Conservation (phyloP, 164 flowering plant species). For the Cinnamomum micranthum region DNA sequence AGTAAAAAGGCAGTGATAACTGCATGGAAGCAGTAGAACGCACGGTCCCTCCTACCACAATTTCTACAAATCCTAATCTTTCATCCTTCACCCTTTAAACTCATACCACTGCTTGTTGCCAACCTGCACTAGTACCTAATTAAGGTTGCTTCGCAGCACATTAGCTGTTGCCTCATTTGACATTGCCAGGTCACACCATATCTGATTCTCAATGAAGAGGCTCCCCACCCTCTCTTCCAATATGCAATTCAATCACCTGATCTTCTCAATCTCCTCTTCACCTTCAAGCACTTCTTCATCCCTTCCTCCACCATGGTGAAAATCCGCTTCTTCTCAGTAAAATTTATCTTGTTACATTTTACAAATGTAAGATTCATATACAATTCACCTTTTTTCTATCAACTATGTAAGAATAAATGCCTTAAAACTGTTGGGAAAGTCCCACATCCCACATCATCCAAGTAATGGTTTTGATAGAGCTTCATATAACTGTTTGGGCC, state of each 20-base stretch:
- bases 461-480: too few relatives aligned
- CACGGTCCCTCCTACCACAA: slow-evolving; percentile 38
- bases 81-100: not conserved
- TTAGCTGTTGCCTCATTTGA: slow-evolving; percentile 80
- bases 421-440: too few relatives aligned
- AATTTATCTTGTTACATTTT: too few relatives aligned
- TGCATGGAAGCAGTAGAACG: slow-evolving; percentile 61
- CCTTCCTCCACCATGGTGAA: slow-evolving; percentile 40
- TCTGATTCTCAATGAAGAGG: slow-evolving; percentile 57
- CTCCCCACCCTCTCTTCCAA: slow-evolving; percentile 52
- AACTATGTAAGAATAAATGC: too few relatives aligned
- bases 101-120: slow-evolving; percentile 18
- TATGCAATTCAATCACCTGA: slow-evolving; percentile 49
- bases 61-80: slow-evolving; percentile 15
- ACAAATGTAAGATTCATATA: too few relatives aligned
- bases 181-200: slow-evolving; percentile 71
- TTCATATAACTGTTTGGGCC: too few relatives aligned
- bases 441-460: too few relatives aligned
- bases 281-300: slow-evolving; percentile 38
- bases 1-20: slow-evolving; percentile 56
- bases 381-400: too few relatives aligned
- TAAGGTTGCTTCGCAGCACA: slow-evolving; percentile 50
- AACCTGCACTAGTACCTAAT: slow-evolving; percentile 47
- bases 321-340: slow-evolving; percentile 24
- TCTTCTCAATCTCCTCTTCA: slow-evolving; percentile 61